Evolutionary conservation across 2,329 filamentous ascomycete genomes (phyloP).

Genomic region (Didymosphaeria variabile): DNA sequence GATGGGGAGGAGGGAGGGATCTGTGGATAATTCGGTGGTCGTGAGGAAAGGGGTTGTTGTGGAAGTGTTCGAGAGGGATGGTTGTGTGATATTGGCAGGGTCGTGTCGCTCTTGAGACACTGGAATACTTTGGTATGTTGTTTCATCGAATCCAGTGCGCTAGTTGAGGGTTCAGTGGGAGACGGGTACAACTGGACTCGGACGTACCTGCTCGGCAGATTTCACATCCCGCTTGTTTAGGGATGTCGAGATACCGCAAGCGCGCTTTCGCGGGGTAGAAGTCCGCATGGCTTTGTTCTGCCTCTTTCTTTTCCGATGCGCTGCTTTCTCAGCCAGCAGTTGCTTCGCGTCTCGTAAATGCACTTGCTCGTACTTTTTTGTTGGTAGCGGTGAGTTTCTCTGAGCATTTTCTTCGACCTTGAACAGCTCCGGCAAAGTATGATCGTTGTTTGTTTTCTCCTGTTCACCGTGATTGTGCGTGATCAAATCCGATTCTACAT

Average conservation of each 20-base stretch:
- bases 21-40: too few species aligned
- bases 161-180: background rate
- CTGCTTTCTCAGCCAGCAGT: background rate
- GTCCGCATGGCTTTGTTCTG: background rate
- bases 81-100: too few species aligned
- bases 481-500: background rate
- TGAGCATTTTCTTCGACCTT: background rate
- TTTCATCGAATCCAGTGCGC: background rate
- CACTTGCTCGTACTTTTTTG: background rate
- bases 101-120: too few species aligned
- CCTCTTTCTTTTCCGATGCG: background rate
- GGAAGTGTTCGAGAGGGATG: too few species aligned
- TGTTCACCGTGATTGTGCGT: background rate
- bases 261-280: background rate
- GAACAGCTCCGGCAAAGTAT: background rate
- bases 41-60: too few species aligned
- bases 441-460: background rate
- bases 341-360: conserved; percentile 3
- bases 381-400: background rate
- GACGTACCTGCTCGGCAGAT: background rate
- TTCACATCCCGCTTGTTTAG: background rate
- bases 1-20: too few species aligned
- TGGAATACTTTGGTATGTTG: background rate
- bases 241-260: background rate
- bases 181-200: too few species aligned